A percentile compares a stretch with the other conserved stretches of the same genome.
Evolutionary conservation across 108 stramenopile genomes (phyloP).

Genomic region (Hondaea fermentalgiana): DNA sequence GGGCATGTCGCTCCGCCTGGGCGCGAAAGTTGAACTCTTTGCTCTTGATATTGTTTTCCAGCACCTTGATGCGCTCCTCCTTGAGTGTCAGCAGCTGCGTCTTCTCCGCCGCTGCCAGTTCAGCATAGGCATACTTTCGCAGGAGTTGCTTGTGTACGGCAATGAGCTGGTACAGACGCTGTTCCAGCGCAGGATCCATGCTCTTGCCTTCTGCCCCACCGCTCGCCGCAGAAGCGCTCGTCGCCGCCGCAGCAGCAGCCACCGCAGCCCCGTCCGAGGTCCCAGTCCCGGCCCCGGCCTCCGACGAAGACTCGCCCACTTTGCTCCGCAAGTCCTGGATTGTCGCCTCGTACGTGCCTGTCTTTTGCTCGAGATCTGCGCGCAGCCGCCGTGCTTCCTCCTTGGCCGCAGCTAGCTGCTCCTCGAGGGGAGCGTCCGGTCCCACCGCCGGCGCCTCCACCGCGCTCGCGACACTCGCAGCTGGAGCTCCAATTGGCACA

Average conservation of each 20-base stretch:
- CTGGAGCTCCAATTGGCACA: background rate
- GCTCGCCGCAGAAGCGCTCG: background rate
- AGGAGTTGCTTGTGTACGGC: constrained; percentile 33
- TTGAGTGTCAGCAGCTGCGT: constrained; percentile 24
- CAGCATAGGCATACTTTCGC: constrained; percentile 31
- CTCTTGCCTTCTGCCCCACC: background rate
- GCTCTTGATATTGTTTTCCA: constrained; percentile 22
- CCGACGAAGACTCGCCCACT: too few relatives aligned
- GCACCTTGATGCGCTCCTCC: constrained; percentile 29
- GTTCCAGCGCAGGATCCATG: constrained; percentile 19
- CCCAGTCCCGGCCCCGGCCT: too few relatives aligned
- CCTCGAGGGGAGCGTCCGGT: background rate
- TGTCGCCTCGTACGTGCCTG: background rate
- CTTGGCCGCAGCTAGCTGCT: background rate
- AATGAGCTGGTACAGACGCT: constrained; percentile 30
- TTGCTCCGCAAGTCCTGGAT: background rate
- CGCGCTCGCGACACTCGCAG: background rate
- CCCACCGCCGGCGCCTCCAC: background rate
- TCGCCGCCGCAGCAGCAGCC: background rate
- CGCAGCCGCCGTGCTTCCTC: background rate
- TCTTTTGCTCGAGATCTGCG: background rate
- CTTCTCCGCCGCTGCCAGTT: constrained; percentile 19
- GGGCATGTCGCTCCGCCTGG: background rate
- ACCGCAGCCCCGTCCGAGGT: too few relatives aligned
- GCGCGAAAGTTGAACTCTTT: constrained; percentile 18